A percentile compares a stretch with the other conserved stretches of the same genome.
phyloP scores from a whole-genome alignment of 331 rosid species.

The Quercus tomentella region DNA sequence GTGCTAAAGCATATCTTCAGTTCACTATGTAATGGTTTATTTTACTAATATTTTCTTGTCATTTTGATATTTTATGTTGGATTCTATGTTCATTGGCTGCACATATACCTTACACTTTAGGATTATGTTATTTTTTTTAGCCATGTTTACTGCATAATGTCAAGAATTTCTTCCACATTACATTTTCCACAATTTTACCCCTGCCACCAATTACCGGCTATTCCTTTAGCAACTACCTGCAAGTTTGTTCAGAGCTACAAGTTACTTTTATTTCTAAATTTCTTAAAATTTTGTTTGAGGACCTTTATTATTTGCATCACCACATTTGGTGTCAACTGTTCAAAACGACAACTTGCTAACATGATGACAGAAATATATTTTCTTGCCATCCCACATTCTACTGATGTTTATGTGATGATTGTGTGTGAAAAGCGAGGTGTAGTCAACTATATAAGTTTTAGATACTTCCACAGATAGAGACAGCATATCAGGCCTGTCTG shows the following conservation, averaged over 20 bases:
- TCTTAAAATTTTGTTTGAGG: neutral
- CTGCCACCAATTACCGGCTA: constrained; percentile 4
- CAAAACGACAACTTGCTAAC: neutral
- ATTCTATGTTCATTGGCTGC: neutral
- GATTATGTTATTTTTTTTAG: neutral
- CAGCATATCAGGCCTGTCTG: too few relatives aligned
- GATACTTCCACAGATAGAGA: too few relatives aligned
- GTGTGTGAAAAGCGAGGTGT: too few relatives aligned
- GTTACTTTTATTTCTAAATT: neutral
- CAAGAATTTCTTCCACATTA: neutral
- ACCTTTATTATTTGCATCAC: neutral
- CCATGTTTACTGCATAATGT: neutral
- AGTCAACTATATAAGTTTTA: too few relatives aligned
- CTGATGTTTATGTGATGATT: neutral
- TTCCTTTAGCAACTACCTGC: constrained; percentile 1
- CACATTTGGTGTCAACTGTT: neutral
- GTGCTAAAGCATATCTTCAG: neutral
- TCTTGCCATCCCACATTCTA: neutral
- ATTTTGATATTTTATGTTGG: neutral
- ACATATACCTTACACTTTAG: neutral
- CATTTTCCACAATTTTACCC: neutral
- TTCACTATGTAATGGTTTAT: neutral
- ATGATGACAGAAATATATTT: neutral
- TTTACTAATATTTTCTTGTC: neutral
- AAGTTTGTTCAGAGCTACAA: neutral